A percentile compares a stretch with the other conserved stretches of the same genome.
Conservation (phyloP, 495 filamentous ascomycete species). For the Xylaria longipes region DNA sequence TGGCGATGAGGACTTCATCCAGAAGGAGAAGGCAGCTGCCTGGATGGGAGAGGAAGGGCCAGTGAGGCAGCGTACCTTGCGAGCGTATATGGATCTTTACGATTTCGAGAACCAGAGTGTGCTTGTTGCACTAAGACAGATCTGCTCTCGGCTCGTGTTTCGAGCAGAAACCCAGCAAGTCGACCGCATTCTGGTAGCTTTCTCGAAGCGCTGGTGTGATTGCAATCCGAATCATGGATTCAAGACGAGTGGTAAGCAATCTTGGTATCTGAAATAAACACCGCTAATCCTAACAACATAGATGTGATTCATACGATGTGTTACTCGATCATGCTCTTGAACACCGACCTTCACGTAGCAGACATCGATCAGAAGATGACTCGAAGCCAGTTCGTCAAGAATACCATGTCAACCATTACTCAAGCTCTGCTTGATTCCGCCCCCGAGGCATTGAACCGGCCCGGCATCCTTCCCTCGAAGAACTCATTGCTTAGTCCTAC, state of each 20-base stretch:
- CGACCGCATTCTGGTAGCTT: constrained; percentile 88
- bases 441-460: constrained; percentile 68
- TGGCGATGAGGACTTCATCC: constrained; percentile 81
- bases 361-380: constrained; percentile 98
- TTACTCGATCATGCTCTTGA: constrained; percentile 93
- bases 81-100: constrained; percentile 91
- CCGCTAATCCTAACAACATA: constrained; percentile 40
- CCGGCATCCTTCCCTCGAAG: constrained; percentile 52
- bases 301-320: constrained; percentile 98
- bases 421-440: constrained; percentile 73
- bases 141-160: constrained; percentile 84
- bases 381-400: constrained; percentile 89
- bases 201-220: constrained; percentile 88
- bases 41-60: constrained; percentile 85
- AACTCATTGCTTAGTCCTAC: constrained; percentile 34
- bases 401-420: constrained; percentile 89
- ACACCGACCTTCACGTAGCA: constrained; percentile 93
- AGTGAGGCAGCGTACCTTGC: constrained; percentile 68
- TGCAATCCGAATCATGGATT: constrained; percentile 96
- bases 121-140: constrained; percentile 73
- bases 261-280: background rate
- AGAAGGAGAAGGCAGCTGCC: constrained; percentile 77
- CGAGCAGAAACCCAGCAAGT: constrained; percentile 97
- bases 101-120: constrained; percentile 86
- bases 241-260: constrained; percentile 76